Percentiles rank a stretch among this genome's conserved stretches.
phyloP scores from a whole-genome alignment of 1,284 basidiomycete genomes.

The Leccinum proliferum region DNA sequence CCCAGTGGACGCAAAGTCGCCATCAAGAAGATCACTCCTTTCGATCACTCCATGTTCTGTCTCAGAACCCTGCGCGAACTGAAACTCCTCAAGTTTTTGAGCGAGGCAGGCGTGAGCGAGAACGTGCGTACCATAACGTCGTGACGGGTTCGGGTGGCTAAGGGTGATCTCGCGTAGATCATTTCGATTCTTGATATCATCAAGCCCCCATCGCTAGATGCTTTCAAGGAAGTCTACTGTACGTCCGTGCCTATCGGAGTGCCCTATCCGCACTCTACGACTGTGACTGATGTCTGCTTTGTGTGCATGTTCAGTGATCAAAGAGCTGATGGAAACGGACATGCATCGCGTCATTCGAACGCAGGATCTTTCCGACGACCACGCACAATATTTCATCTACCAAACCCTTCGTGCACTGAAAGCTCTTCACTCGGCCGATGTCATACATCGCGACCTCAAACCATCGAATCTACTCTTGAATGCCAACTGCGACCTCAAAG shows the following conservation, averaged over 20 bases:
- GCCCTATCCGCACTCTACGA: neutral
- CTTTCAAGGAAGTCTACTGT: conserved; percentile 93
- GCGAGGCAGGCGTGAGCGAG: conserved; percentile 87
- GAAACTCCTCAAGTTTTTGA: conserved; percentile 88
- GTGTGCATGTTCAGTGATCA: conserved; percentile 48
- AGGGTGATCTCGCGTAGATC: conserved; percentile 51
- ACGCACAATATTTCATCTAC: conserved; percentile 75
- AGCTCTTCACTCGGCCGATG: conserved; percentile 90
- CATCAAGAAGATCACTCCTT: conserved; percentile 90
- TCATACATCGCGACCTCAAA: conserved; percentile 94
- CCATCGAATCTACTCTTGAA: conserved; percentile 94
- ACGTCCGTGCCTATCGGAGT: conserved; percentile 28
- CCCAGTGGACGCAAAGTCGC: conserved; percentile 80
- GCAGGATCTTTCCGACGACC: conserved; percentile 81
- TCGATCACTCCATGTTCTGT: conserved; percentile 92
- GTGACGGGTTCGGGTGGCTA: neutral
- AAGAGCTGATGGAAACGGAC: conserved; percentile 73
- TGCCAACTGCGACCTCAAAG: conserved; percentile 95
- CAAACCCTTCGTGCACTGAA: conserved; percentile 92
- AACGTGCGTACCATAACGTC: conserved; percentile 54
- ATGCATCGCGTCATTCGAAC: conserved; percentile 71
- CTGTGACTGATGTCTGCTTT: conserved; percentile 9
- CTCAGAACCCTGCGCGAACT: conserved; percentile 82
- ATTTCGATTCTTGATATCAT: conserved; percentile 95
- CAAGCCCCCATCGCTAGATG: conserved; percentile 82